phyloP scores from a whole-genome alignment of 2,329 filamentous ascomycete genomes.

The Lecanicillium sp. region DNA sequence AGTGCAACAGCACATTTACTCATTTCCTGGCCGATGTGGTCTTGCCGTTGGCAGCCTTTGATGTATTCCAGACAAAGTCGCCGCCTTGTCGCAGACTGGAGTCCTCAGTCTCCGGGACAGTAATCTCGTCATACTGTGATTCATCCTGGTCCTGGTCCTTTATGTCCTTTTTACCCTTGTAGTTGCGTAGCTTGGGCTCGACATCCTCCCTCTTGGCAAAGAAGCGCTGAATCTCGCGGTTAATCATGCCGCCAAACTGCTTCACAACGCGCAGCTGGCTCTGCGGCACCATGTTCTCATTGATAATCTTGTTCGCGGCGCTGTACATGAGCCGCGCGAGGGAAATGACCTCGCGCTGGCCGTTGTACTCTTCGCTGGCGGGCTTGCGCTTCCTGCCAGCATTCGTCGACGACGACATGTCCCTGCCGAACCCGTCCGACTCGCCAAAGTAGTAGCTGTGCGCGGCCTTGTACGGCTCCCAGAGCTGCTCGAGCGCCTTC shows the following conservation, averaged over 20 bases:
- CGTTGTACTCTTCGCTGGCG: slow-evolving; percentile 20
- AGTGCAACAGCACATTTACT: neutral
- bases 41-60: slow-evolving; percentile 7
- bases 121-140: slow-evolving; percentile 9
- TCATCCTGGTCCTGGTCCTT: slow-evolving; percentile 12
- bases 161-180: slow-evolving; percentile 1
- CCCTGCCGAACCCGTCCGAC: too few species aligned
- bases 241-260: slow-evolving; percentile 25
- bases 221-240: slow-evolving; percentile 28
- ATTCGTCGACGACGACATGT: too few species aligned
- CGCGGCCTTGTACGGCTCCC: slow-evolving; percentile 37
- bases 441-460: slow-evolving; percentile 26
- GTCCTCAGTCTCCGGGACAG: slow-evolving; percentile 5
- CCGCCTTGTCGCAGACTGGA: slow-evolving; percentile 10
- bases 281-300: slow-evolving; percentile 30
- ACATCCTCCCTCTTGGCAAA: slow-evolving; percentile 24
- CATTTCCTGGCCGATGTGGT: neutral
- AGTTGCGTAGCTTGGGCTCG: slow-evolving; percentile 23
- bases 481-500: slow-evolving; percentile 41
- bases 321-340: slow-evolving; percentile 38
- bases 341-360: slow-evolving; percentile 33
- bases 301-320: slow-evolving; percentile 34
- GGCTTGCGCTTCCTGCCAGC: too few species aligned
- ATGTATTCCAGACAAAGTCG: slow-evolving; percentile 26
- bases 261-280: slow-evolving; percentile 25